phyloP scores from a whole-genome alignment of 2,329 filamentous ascomycete species.

The Neopestalotiopsis clavispora region DNA sequence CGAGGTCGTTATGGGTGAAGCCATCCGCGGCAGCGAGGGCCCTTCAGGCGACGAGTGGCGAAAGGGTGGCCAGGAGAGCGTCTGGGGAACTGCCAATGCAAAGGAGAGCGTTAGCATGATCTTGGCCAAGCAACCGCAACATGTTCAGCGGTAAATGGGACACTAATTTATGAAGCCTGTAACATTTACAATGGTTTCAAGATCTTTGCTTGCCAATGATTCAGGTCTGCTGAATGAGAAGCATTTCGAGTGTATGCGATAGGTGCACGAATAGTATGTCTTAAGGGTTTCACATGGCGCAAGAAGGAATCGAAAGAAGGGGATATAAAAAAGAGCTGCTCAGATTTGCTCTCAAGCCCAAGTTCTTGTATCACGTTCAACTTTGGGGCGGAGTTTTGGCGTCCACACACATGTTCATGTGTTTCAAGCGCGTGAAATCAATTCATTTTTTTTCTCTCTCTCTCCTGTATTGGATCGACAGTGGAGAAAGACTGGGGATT shows the following conservation, averaged over 20 bases:
- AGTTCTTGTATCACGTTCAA: not conserved
- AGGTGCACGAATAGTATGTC: too few relatives aligned
- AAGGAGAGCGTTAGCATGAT: constrained; percentile 68
- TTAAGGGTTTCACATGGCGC: too few relatives aligned
- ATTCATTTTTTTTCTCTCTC: not conserved
- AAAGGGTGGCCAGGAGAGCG: constrained; percentile 57
- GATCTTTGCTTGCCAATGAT: not conserved
- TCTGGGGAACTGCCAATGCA: constrained; percentile 63
- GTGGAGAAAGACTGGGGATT: not conserved
- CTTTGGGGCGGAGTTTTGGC: not conserved
- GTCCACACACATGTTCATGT: not conserved
- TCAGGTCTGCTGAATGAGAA: not conserved
- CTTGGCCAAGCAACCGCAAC: constrained; percentile 54
- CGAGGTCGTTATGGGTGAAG: constrained; percentile 86
- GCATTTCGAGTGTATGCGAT: not conserved
- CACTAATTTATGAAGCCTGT: not conserved
- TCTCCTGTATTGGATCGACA: not conserved
- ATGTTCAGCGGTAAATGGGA: constrained; percentile 16
- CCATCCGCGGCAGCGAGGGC: constrained; percentile 64
- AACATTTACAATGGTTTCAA: not conserved
- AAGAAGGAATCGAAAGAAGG: not conserved
- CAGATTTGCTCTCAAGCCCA: not conserved
- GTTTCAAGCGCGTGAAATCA: not conserved
- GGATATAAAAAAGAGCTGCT: not conserved
- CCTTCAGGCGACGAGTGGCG: constrained; percentile 71